Base-by-base conservation (phyloP, 371 early-diverging fungal species). In the Apophysomyces trapeziformis region DNA sequence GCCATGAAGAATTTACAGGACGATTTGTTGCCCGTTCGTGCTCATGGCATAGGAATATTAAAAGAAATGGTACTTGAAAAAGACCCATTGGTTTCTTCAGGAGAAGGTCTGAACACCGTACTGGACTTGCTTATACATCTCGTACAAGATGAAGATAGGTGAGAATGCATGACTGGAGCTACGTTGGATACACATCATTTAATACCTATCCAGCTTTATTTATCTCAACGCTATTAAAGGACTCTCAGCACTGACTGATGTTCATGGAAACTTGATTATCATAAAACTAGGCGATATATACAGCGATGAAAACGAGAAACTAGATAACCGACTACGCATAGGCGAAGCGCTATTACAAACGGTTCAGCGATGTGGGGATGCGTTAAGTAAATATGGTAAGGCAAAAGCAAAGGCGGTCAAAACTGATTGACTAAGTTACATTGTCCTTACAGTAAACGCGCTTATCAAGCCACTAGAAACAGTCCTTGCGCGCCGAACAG, bases 331-430 rank as follows among this genome's bases (percentile, higher is more conserved):
- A 8, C 74, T 95, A 61, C 89, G 96, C 4, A 74, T 95, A 7
- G 97, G 97, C 26, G 96, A 97, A 75, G 95, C 94, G 3, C 78
- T 96, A 11, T 70, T 92, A 46, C 94, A 95, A 72, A 94, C 93
- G 0, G 87, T 95, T 13, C 91, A 91, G 63, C 84, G 95, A 0
- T 83, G 85, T 61, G 96, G 96, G 0, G 83, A 85, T 58, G 92
- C 88, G 11, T 85, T 95, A 13, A 86, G 87, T n/a, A 89, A 90
- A 67, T 93, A 94, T 68, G 82, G 92, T 76, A 73, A 63, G 65
- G 38, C 43, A 56, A 41, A 41, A 46, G 18, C 13, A 37, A 9
- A 35, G 4, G 43, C 18, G n/a, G 26, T 16, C 58, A 12, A 54
- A 7, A 7, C 54, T 35, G 41, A 41, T 13, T 57, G 32, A 54